Evolutionary conservation across 371 early-diverging fungal genomes (phyloP).

Genomic region (Zychaea mexicana): DNA sequence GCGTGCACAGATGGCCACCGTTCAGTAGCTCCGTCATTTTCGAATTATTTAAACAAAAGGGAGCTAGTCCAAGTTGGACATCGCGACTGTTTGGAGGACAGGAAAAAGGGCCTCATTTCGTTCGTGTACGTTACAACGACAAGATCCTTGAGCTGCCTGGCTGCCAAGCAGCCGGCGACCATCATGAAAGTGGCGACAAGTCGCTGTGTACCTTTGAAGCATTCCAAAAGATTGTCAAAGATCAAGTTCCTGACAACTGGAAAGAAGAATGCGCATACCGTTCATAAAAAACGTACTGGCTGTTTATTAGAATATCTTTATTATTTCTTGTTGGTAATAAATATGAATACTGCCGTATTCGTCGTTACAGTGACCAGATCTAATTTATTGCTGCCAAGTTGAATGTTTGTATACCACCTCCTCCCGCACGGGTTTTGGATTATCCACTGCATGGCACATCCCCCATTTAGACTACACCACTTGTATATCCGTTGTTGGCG

Average conservation of each 20-base stretch:
- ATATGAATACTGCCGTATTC: no score
- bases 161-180: slow-evolving; percentile 59
- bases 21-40: slow-evolving; percentile 61
- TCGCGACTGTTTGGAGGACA: slow-evolving; percentile 7
- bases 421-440: no score
- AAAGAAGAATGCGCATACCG: slow-evolving; percentile 42
- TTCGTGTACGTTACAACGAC: slow-evolving; percentile 75
- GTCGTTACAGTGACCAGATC: no score
- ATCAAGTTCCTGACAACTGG: slow-evolving; percentile 59
- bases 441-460: no score
- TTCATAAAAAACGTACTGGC: background rate
- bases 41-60: slow-evolving; percentile 64
- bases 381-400: no score
- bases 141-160: slow-evolving; percentile 59
- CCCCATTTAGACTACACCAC: no score
- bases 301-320: no score
- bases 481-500: no score
- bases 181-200: slow-evolving; percentile 59
- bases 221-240: slow-evolving; percentile 63
- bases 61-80: slow-evolving; percentile 2
- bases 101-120: slow-evolving; percentile 53
- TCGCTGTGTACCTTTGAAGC: slow-evolving; percentile 74
- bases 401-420: no score
- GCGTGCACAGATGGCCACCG: slow-evolving; percentile 46
- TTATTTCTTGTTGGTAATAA: no score